Evolutionary conservation across 129 eudicot species (phyloP).

Genomic region (Ambrosia trifida): DNA sequence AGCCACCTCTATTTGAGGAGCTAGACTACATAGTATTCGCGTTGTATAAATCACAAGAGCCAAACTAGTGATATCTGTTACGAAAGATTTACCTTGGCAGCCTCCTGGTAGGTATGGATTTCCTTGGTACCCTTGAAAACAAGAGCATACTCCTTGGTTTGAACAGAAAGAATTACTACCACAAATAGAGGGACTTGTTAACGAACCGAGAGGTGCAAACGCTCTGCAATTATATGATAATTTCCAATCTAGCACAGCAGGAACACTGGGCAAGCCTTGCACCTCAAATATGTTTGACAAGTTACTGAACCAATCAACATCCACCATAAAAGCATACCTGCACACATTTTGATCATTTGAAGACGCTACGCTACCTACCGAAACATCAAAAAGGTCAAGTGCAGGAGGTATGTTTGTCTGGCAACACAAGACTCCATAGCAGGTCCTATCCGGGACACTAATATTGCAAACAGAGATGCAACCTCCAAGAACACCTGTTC

Average conservation of each 20-base stretch:
- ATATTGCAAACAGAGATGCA: conserved; percentile 24
- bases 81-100: conserved; percentile 32
- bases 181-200: conserved; percentile 13
- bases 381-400: conserved; percentile 25
- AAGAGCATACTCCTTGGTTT: conserved; percentile 23
- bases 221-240: background rate
- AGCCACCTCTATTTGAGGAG: background rate
- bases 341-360: conserved; percentile 8
- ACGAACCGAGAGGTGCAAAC: conserved; percentile 3
- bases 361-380: conserved; percentile 20
- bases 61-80: background rate
- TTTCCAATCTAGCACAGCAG: conserved; percentile 21
- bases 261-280: too few relatives aligned
- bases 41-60: too few relatives aligned
- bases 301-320: background rate
- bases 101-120: conserved; percentile 33
- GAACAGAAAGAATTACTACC: conserved; percentile 20
- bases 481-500: conserved; percentile 21
- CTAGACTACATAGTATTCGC: too few relatives aligned
- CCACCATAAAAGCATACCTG: conserved; percentile 35
- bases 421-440: conserved; percentile 30
- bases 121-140: conserved; percentile 29
- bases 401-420: conserved; percentile 30
- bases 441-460: conserved; percentile 8
- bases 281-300: too few relatives aligned